Base-by-base conservation (phyloP, 2,329 filamentous ascomycete species). In the Stagonosporopsis vannaccii region DNA sequence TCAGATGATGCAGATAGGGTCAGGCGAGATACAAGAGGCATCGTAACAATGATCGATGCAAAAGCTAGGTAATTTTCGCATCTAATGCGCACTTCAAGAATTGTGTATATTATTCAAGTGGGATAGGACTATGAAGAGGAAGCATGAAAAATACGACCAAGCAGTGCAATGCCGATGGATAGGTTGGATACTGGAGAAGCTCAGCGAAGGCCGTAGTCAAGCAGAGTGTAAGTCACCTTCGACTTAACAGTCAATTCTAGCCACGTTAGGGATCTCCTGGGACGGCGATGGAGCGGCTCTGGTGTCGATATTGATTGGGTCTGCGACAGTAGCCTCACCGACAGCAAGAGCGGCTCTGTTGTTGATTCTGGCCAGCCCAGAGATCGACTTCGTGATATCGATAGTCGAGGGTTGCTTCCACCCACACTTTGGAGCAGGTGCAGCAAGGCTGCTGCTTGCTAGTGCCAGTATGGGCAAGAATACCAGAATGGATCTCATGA, bases 351-450 rank as follows among this genome's bases (percentile, higher is more conserved):
- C 35, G 6, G 42, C 42, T 42, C 50, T 53, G 13, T 22, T 12
- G n/a, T 53, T 45, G 28, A 53, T 42, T n/a, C n/a, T 46, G 8
- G 15, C 12, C 12, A 20, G 26, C 3, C 35, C 42, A 6, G n/a
- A n/a, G 2, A 41, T n/a, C 4, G 36, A 5, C 2, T 26, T 25
- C 15, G 42, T 39, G n/a, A 39, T 32, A n/a, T 45, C 41, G 6
- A n/a, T 26, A 13, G 23, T 37, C 19, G 26, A 23, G 6, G 30
- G 20, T 11, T 23, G 48, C 32, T 44, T 53, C 35, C 36, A 53
- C 1, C 50, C 42, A 19, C 42, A 46, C 22, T 32, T 41, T 26
- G 62, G 50, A 22, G 68, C 58, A 1, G 69, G 69, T 4, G 60
- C 60, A 33, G 59, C 51, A n/a, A 49, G 15, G 23, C 47, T 25